Evolutionary conservation across 768 basidiomycete species (phyloP).

Genomic region (Pluteus cervinus): DNA sequence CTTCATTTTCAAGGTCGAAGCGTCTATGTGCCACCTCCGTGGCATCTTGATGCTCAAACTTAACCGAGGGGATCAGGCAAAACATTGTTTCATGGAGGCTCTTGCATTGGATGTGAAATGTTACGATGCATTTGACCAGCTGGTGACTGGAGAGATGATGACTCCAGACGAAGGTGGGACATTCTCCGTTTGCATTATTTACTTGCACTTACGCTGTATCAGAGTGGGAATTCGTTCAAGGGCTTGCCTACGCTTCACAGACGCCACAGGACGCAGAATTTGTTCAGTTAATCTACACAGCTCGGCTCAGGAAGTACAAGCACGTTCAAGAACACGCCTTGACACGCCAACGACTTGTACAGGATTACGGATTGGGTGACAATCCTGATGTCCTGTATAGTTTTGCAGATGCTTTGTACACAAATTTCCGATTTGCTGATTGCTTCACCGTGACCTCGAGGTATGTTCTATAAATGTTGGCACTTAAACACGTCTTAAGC

Average conservation of each 20-base stretch:
- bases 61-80: constrained; percentile 85
- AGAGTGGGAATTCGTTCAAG: constrained; percentile 97
- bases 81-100: constrained; percentile 94
- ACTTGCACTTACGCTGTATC: not conserved
- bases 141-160: constrained; percentile 94
- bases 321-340: constrained; percentile 77
- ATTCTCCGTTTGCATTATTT: constrained; percentile 3
- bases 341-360: constrained; percentile 71
- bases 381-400: constrained; percentile 92
- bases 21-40: constrained; percentile 93
- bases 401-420: constrained; percentile 86
- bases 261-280: constrained; percentile 87
- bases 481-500: not conserved
- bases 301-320: constrained; percentile 86
- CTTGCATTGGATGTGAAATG: constrained; percentile 93
- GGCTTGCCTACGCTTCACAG: constrained; percentile 77
- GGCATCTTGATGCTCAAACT: constrained; percentile 93
- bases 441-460: constrained; percentile 84
- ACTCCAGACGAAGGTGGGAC: constrained; percentile 86
- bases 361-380: constrained; percentile 79
- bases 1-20: constrained; percentile 64
- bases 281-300: constrained; percentile 87
- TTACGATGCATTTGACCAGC: constrained; percentile 90
- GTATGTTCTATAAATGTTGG: constrained; percentile 28
- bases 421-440: constrained; percentile 88